Base-by-base conservation (phyloP, 169 alveolate species). In the Plasmodium coatneyi region DNA sequence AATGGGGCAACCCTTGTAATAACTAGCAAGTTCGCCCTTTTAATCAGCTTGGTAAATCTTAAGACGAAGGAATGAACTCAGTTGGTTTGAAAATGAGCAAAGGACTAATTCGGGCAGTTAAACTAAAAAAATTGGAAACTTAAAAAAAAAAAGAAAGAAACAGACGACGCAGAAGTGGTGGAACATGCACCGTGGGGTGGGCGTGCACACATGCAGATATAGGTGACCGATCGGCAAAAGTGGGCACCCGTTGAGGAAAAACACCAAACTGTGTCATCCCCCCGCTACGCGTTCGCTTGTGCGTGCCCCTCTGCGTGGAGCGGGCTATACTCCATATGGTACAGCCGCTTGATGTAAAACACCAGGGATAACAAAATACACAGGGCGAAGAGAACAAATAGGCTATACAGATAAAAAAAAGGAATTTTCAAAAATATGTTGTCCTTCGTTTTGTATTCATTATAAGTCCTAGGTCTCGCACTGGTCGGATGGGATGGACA, bases 391-490 rank as follows among this genome's bases (percentile, higher is more conserved):
- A 89, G 9, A 2, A 89, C 71, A 19, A 36, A 79, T 0, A 89
- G 43, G 52, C 90, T 22, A 41, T 89, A 89, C 81, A 89, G 49
- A 22, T 28, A 78, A 79, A 89, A 78, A 79, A 34, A 89, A 1
- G 94, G 74, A 3, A 79, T 39, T 41, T 89, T 80, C 22, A 78
- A 32, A 66, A 78, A 89, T 7, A 79, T 39, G 46, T 80, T 89
- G 32, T 89, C 94, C 43, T 89, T 89, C 81, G 49, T 46, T 36
- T 80, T 89, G 81, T 89, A 89, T 43, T 89, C 94, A 89, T 89
- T 89, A 89, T 56, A 89, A 1, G 94, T 89, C 70, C 89, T 89
- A 25, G 94, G 94, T 89, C 94, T 54, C 43, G 90, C 19, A 25
- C 39, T n/a, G 9, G 71, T 79, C 46, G 89, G 43, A 79, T 79